phyloP scores from a whole-genome alignment of 2,329 filamentous ascomycete species.

The Myriosclerotinia curreyana region DNA sequence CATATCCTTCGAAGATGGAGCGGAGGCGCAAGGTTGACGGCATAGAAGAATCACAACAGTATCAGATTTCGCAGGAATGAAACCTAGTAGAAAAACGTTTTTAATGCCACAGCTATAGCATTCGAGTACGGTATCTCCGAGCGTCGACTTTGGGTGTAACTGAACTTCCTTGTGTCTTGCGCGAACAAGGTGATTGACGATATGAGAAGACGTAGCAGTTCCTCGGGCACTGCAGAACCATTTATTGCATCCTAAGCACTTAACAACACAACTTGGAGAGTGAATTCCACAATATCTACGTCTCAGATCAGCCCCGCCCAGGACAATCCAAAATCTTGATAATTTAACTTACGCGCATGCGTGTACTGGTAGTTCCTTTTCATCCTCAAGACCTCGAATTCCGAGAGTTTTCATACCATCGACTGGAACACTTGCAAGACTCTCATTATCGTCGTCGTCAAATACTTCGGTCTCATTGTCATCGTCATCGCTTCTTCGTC shows the following conservation, averaged over 20 bases:
- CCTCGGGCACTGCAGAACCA: constrained; percentile 99
- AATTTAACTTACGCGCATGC: constrained; percentile 78
- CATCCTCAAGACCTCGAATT: constrained; percentile 65
- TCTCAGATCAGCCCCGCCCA: constrained; percentile 33
- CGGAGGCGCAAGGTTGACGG: constrained; percentile 91
- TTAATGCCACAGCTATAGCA: constrained; percentile 99
- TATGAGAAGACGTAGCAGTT: constrained; percentile 94
- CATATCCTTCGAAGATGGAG: constrained; percentile 97
- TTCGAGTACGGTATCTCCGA: constrained; percentile 94
- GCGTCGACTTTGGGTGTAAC: constrained; percentile 85
- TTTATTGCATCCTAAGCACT: constrained; percentile 92
- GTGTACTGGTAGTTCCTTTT: constrained; percentile 87
- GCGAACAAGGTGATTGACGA: constrained; percentile 96
- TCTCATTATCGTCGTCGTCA: constrained; percentile 75
- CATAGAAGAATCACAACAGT: constrained; percentile 96
- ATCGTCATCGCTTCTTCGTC: constrained; percentile 76
- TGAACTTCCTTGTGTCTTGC: constrained; percentile 98
- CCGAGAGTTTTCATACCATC: constrained; percentile 68
- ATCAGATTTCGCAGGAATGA: constrained; percentile 97
- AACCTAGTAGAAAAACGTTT: constrained; percentile 95
- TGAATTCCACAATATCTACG: constrained; percentile 93
- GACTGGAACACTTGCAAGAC: constrained; percentile 74
- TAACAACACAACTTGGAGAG: constrained; percentile 91
- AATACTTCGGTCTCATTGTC: constrained; percentile 83
- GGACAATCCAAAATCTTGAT: constrained; percentile 14